Base-by-base conservation (phyloP, 2,329 filamentous ascomycete genomes). In the Penicillium sp. region DNA sequence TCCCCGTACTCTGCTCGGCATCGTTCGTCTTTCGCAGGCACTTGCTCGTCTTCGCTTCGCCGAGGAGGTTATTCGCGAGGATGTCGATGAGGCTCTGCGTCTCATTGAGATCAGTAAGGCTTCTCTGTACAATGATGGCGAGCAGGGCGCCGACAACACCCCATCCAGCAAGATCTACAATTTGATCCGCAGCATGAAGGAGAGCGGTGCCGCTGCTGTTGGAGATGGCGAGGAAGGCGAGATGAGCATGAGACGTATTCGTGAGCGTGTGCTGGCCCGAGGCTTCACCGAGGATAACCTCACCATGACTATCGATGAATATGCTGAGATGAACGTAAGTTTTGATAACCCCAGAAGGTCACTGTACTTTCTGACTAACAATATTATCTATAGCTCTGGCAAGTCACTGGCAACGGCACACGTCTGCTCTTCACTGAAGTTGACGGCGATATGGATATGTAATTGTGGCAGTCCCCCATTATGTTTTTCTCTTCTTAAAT, bases 281-380 rank as follows among this genome's bases (percentile, higher is more conserved):
- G 94, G 94, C 3, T 99, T 97, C 75, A 99, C 93, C 0, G 88
- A 92, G 62, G 91, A 97, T 74, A 92, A 99, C 75, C 92, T 96
- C 78, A 82, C 89, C 69, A 84, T 84, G 64, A 88, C 92, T 20
- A 81, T 99, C 71, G 88, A 96, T 60, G 93, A 96, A 79, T 97
- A 99, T 76, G 87, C 90, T 3, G 80, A 84, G 63, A 78, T 96
- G 59, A 89, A 96, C 79, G 94, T 97, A 80, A 90, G 92, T 88
- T 62, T 69, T 53, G 2, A 32, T 53, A 35, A 8, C 9, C 42
- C n/a, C 29, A 8, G 2, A 18, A 43, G 24, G 48, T 40, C 20
- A n/a, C 24, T 45, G 8, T 50, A 5, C 26, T 24, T 31, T 8
- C 9, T 42, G 57, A 61, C 78, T 85, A 71, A 84, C 62, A 40